phyloP scores from a whole-genome alignment of 331 rosid genomes.

The Malus hybrid region DNA sequence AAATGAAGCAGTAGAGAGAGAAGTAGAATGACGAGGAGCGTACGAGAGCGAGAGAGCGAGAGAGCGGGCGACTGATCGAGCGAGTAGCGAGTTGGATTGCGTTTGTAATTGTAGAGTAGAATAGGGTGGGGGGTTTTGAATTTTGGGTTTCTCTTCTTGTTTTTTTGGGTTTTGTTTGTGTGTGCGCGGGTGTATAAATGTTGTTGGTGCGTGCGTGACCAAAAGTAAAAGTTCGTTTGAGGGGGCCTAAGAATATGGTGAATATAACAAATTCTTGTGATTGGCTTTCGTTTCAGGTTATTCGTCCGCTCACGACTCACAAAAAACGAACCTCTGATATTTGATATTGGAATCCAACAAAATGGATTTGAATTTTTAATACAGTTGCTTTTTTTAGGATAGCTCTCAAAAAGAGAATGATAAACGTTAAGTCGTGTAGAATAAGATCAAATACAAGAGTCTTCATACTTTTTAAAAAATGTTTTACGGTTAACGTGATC shows the following conservation, averaged over 20 bases:
- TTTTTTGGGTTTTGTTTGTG: background rate
- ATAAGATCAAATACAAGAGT: no score
- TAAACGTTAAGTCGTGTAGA: no score
- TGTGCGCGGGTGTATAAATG: background rate
- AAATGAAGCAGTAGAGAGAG: constrained; percentile 40
- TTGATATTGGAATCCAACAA: no score
- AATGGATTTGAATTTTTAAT: no score
- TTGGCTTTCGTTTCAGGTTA: background rate
- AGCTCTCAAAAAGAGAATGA: no score
- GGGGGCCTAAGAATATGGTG: background rate
- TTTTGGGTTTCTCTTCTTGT: background rate
- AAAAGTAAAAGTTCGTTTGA: background rate
- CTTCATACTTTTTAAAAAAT: no score
- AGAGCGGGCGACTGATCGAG: no score
- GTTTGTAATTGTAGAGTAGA: background rate
- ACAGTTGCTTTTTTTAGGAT: no score
- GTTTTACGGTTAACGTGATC: no score
- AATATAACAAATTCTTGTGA: no score
- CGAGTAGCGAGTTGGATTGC: background rate
- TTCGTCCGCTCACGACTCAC: background rate
- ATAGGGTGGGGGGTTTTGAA: background rate
- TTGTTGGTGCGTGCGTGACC: background rate
- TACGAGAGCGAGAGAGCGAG: background rate
- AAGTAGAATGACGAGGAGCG: background rate
- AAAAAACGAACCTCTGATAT: background rate